phyloP scores from a whole-genome alignment of 768 basidiomycete species.

The Boletus edulis region DNA sequence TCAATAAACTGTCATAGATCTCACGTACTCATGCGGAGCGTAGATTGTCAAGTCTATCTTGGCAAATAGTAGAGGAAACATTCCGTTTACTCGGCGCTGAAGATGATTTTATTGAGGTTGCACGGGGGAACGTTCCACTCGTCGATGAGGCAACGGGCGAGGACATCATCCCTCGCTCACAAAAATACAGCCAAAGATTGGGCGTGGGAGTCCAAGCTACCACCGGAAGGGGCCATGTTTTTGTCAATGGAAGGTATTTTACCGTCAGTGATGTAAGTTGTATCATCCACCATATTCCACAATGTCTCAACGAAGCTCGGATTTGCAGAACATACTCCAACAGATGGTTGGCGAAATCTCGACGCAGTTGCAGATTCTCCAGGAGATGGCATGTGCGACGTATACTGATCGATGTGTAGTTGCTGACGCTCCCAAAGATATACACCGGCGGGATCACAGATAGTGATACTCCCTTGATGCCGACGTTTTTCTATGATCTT shows the following conservation, averaged over 20 bases:
- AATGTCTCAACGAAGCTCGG: background rate
- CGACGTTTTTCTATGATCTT: conserved; percentile 88
- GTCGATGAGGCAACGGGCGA: conserved; percentile 28
- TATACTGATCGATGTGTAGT: background rate
- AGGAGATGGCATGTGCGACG: conserved; percentile 57
- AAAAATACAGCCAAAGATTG: conserved; percentile 58
- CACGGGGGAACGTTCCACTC: conserved; percentile 25
- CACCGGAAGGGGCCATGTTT: conserved; percentile 59
- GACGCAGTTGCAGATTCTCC: conserved; percentile 63
- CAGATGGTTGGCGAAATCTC: conserved; percentile 43
- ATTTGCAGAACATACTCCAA: conserved; percentile 23
- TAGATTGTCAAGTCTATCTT: conserved; percentile 38
- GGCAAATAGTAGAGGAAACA: conserved; percentile 38
- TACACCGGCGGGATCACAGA: conserved; percentile 59
- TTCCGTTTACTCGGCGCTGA: conserved; percentile 38
- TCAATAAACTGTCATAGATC: conserved; percentile 31
- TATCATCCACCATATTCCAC: no score
- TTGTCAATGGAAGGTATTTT: conserved; percentile 87
- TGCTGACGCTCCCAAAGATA: conserved; percentile 38
- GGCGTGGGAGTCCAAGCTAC: conserved; percentile 39
- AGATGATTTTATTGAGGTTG: conserved; percentile 41
- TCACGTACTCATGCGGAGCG: conserved; percentile 34
- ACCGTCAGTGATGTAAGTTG: conserved; percentile 61
- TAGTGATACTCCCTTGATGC: conserved; percentile 45
- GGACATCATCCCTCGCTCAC: conserved; percentile 42